Evolutionary conservation across 148 eudicot genomes (phyloP).

Genomic region (Camellia japonica): DNA sequence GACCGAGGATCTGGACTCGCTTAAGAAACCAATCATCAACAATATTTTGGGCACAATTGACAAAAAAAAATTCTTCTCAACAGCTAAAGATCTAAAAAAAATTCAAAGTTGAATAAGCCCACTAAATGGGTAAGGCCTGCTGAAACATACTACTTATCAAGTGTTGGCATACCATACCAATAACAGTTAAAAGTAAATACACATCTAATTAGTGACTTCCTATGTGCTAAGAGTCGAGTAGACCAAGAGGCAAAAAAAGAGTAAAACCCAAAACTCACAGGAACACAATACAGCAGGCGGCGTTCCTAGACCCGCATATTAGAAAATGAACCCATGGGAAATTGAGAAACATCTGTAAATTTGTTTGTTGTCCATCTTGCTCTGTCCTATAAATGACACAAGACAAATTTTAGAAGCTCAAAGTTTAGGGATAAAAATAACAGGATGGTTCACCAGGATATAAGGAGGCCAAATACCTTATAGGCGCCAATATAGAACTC

Average conservation of each 20-base stretch:
- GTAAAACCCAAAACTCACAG: slow-evolving; percentile 52
- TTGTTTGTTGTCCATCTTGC: slow-evolving; percentile 81
- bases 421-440: neutral
- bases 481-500: slow-evolving; percentile 88
- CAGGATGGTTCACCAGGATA: neutral
- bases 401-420: neutral
- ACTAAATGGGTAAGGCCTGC: neutral
- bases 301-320: slow-evolving; percentile 84
- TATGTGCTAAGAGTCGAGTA: neutral
- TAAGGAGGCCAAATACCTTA: slow-evolving; percentile 47
- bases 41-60: neutral
- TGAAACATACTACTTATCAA: neutral
- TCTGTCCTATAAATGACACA: slow-evolving; percentile 47
- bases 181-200: neutral
- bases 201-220: neutral
- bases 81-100: neutral
- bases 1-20: too few species aligned
- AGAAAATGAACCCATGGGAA: slow-evolving; percentile 53
- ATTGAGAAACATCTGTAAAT: slow-evolving; percentile 60
- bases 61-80: neutral
- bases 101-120: neutral
- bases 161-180: neutral
- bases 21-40: neutral
- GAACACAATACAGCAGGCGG: slow-evolving; percentile 75
- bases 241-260: too few species aligned